These are phyloP conservation scores for Eucalyptus leucophloia DNA, from an alignment of 345 rosid species.

Conservation along the genomic window DNA sequence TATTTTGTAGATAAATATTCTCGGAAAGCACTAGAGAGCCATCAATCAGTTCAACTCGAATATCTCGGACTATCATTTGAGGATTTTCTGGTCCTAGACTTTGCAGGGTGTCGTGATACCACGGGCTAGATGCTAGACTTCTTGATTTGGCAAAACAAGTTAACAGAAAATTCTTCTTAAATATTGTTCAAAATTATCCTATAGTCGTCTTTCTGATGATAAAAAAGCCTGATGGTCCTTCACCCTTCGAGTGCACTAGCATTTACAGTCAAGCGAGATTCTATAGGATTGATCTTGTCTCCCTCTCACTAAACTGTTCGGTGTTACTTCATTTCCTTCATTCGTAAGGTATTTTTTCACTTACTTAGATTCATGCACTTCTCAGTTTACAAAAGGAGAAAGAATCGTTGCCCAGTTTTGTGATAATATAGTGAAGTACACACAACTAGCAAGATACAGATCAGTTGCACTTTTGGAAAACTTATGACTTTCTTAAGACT, in stretches of 20 bases:
- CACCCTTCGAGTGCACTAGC: not conserved
- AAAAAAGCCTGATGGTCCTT: not conserved
- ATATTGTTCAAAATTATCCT: not conserved
- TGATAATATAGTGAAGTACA: not conserved
- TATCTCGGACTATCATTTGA: not conserved
- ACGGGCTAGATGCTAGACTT: not conserved
- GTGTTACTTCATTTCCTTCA: accelerated
- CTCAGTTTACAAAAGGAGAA: not conserved
- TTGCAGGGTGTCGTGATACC: not conserved
- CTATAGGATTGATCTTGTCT: accelerated
- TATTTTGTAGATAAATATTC: not conserved
- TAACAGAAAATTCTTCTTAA: not conserved
- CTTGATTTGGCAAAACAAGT: not conserved
- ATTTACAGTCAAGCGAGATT: not conserved
- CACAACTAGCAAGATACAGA: not conserved
- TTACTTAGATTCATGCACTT: not conserved
- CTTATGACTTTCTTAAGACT: not conserved
- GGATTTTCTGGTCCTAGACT: not conserved
- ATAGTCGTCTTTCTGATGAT: not conserved
- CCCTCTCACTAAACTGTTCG: accelerated
- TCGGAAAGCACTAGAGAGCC: not conserved
- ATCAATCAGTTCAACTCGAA: not conserved
- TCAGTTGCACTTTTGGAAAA: not conserved
- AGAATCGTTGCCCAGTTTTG: not conserved
- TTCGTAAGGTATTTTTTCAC: not conserved